Percentiles rank a stretch among this genome's conserved stretches.
Conservation (phyloP, 371 early-diverging fungal genomes). For the Mortierella sp. region DNA sequence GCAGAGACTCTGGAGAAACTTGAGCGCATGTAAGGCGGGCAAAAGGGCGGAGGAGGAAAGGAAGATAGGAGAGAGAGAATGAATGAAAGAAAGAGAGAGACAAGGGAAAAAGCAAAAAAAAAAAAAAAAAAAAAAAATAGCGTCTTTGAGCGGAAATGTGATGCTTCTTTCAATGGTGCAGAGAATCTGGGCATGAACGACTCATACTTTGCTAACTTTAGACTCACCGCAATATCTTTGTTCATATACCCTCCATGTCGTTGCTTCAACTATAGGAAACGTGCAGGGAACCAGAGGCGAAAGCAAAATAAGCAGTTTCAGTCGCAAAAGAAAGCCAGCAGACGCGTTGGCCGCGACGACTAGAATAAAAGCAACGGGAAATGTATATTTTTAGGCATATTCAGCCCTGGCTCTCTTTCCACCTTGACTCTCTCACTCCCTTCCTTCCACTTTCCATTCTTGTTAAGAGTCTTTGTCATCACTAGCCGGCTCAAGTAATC, state of each 20-base stretch:
- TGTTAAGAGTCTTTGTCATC: too few species aligned
- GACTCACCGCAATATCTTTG: neutral
- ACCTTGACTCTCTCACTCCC: too few species aligned
- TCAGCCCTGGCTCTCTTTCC: too few species aligned
- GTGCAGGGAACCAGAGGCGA: conserved; percentile 59
- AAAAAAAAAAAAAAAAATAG: neutral
- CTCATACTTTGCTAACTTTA: neutral
- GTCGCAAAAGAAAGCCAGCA: conserved; percentile 61
- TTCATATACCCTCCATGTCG: neutral
- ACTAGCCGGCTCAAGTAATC: too few species aligned
- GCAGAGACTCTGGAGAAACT: conserved; percentile 70
- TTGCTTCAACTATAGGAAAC: conserved; percentile 44
- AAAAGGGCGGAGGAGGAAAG: neutral
- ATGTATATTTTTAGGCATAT: neutral
- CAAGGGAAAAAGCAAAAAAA: neutral
- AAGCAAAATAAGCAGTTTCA: conserved; percentile 62
- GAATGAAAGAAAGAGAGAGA: neutral
- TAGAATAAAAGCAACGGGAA: conserved; percentile 18
- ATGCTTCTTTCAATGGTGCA: neutral
- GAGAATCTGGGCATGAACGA: neutral
- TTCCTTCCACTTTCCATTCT: too few species aligned
- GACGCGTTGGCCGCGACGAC: conserved; percentile 57
- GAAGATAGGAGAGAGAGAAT: neutral
- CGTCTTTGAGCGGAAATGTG: neutral
- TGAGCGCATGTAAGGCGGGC: conserved; percentile 67